Percentiles rank a stretch among this genome's conserved stretches.
These are phyloP conservation scores for Venturia effusa DNA, from an alignment of 2,329 filamentous ascomycete species.

Conservation along the genomic window DNA sequence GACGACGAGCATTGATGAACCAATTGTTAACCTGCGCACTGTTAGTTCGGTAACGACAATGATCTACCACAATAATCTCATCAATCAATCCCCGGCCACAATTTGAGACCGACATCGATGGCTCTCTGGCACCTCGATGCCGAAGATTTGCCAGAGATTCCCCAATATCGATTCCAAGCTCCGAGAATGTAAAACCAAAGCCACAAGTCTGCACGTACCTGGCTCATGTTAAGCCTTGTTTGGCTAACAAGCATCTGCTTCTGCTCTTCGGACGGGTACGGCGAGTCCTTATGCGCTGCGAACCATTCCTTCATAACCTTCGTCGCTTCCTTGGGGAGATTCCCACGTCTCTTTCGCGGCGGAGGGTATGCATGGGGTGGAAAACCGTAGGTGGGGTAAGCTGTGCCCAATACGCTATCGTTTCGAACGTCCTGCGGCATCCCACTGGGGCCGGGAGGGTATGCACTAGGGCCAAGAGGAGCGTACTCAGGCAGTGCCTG, in stretches of 20 bases:
- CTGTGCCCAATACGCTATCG: background rate
- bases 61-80: background rate
- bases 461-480: background rate
- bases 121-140: background rate
- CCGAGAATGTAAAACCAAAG: background rate
- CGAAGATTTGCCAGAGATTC: background rate
- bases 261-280: constrained; percentile 75
- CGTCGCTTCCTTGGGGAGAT: constrained; percentile 82
- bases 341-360: constrained; percentile 46
- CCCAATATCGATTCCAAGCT: background rate
- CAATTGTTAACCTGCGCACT: constrained; percentile 56
- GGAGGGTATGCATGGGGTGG: background rate
- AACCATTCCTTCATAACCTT: constrained; percentile 76
- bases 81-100: background rate
- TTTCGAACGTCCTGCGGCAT: background rate
- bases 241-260: constrained; percentile 69
- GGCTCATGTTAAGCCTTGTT: constrained; percentile 70
- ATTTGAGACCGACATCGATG: background rate
- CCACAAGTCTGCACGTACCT: constrained; percentile 28
- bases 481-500: background rate
- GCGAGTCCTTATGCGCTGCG: constrained; percentile 61
- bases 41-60: background rate
- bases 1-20: constrained; percentile 68
- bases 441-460: background rate
- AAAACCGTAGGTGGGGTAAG: background rate